A percentile compares a stretch with the other conserved stretches of the same genome.
phyloP scores from a whole-genome alignment of 2,329 filamentous ascomycete genomes.

The Trichoderma atroviride region DNA sequence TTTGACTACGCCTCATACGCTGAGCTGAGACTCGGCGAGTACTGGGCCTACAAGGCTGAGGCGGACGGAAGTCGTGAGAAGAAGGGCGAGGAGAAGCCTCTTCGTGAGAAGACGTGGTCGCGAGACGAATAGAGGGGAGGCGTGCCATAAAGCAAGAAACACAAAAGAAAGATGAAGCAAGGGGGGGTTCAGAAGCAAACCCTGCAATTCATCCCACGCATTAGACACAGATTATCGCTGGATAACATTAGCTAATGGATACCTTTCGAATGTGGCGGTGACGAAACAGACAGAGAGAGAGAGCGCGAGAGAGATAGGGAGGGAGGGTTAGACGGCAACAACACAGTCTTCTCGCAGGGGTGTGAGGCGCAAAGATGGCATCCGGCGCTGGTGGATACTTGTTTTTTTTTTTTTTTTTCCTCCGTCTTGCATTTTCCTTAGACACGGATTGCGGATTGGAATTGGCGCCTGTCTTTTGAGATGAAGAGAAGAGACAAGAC shows the following conservation, averaged over 20 bases:
- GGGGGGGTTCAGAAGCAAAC: neutral
- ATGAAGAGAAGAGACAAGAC: neutral
- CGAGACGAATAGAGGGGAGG: constrained; percentile 34
- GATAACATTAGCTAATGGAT: neutral
- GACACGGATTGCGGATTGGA: constrained; percentile 12
- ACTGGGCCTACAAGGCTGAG: constrained; percentile 88
- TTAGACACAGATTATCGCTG: neutral
- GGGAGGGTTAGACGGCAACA: neutral
- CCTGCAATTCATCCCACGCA: neutral
- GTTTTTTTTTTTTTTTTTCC: neutral
- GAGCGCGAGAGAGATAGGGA: neutral
- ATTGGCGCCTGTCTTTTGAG: constrained; percentile 3
- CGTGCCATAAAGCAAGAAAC: constrained; percentile 4
- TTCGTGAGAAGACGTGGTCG: constrained; percentile 82
- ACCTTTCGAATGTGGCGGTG: constrained; percentile 18
- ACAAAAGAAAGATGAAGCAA: constrained; percentile 16
- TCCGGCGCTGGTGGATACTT: constrained; percentile 8
- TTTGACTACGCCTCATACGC: constrained; percentile 96
- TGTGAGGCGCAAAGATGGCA: constrained; percentile 7
- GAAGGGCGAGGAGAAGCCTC: constrained; percentile 61
- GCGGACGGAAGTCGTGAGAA: constrained; percentile 61
- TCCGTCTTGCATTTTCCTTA: constrained; percentile 12
- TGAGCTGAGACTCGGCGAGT: constrained; percentile 82
- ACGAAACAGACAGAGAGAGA: neutral
- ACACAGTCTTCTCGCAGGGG: neutral